These are phyloP conservation scores for Sequoia sempervirens DNA, from an alignment of 75 land plant species.

Conservation along the genomic window DNA sequence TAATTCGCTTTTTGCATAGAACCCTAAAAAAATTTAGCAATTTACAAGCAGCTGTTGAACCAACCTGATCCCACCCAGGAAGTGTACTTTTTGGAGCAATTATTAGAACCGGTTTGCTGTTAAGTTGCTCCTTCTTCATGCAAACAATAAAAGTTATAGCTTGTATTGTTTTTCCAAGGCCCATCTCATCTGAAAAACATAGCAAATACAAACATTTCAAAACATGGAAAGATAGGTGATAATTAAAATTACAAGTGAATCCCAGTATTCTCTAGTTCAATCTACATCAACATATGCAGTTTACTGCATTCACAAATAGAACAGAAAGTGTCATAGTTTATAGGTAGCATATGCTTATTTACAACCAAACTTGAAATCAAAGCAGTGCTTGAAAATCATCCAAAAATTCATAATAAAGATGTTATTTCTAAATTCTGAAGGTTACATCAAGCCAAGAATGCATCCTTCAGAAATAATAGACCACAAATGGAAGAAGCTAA, in stretches of 20 bases:
- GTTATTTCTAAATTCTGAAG: neutral
- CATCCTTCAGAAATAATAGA: neutral
- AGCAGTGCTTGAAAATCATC: neutral
- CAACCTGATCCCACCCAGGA: conserved; percentile 40
- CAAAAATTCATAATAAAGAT: neutral
- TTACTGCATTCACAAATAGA: neutral
- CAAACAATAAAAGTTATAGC: conserved; percentile 27
- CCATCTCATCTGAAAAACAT: conserved; percentile 38
- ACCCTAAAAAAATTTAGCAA: neutral
- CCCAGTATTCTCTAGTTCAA: neutral
- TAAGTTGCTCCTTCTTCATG: conserved; percentile 23
- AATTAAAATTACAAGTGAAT: neutral
- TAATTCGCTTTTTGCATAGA: neutral
- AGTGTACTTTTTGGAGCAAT: conserved; percentile 45
- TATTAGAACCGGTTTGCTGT: conserved; percentile 29
- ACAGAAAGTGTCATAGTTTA: neutral
- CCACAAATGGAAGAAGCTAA: neutral
- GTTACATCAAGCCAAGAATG: neutral
- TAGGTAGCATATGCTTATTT: neutral
- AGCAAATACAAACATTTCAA: conserved; percentile 2
- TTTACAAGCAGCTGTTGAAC: neutral
- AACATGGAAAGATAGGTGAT: conserved; percentile 4
- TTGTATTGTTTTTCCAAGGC: conserved; percentile 39
- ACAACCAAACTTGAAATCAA: neutral
- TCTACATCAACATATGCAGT: neutral